phyloP scores from a whole-genome alignment of 2,329 filamentous ascomycete genomes.

The Pseudogymnoascus destructans region DNA sequence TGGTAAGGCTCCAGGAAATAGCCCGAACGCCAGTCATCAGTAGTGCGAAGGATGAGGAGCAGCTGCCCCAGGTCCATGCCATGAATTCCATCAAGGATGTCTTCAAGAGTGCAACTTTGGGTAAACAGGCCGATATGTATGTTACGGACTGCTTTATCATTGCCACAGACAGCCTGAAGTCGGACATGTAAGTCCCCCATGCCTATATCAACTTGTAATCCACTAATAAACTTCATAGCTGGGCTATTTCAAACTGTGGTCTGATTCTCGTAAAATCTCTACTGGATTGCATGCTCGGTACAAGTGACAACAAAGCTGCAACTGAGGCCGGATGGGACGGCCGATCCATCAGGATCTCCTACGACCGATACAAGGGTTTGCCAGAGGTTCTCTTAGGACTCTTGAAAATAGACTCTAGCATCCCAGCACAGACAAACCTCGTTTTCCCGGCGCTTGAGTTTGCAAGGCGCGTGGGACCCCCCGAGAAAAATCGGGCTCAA shows the following conservation, averaged over 20 bases:
- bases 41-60: constrained; percentile 46
- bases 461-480: constrained; percentile 57
- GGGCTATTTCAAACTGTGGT: constrained; percentile 91
- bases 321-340: constrained; percentile 53
- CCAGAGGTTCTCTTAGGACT: constrained; percentile 50
- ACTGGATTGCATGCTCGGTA: constrained; percentile 66
- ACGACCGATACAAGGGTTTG: constrained; percentile 54
- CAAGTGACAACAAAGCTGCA: constrained; percentile 52
- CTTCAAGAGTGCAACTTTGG: constrained; percentile 69
- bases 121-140: constrained; percentile 59
- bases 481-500: constrained; percentile 30
- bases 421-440: constrained; percentile 9
- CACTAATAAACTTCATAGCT: constrained; percentile 34
- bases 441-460: constrained; percentile 79
- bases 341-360: constrained; percentile 51
- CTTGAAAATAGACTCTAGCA: constrained; percentile 31
- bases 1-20: constrained; percentile 48
- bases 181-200: constrained; percentile 49
- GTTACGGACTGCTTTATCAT: constrained; percentile 62
- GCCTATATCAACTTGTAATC: neutral
- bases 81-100: constrained; percentile 89
- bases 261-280: constrained; percentile 78
- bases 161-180: constrained; percentile 68
- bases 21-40: constrained; percentile 40
- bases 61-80: constrained; percentile 83